Evolutionary conservation across 495 filamentous ascomycete species (phyloP).

Genomic region (Clavariopsis aquatica): DNA sequence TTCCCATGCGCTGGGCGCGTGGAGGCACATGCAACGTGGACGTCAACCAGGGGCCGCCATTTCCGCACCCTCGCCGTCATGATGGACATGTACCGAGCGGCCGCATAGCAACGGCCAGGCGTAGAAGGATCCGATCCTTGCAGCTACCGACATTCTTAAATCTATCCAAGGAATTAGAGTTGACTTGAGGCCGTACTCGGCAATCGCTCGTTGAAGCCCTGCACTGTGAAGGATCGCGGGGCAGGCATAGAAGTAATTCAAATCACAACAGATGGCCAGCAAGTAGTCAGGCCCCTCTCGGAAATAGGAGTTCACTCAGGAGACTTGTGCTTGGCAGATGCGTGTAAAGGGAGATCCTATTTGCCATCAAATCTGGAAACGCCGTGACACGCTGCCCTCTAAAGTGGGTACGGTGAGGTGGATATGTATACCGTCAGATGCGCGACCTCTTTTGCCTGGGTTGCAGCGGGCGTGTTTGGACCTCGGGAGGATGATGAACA

Average conservation of each 20-base stretch:
- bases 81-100: conserved; percentile 17
- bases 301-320: not conserved
- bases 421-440: not conserved
- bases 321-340: not conserved
- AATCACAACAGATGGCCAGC: not conserved
- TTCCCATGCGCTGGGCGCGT: not conserved
- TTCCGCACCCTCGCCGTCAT: conserved; percentile 10
- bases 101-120: conserved; percentile 10
- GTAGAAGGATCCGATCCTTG: not conserved
- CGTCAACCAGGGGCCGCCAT: not conserved
- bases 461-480: not conserved
- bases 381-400: not conserved
- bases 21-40: not conserved
- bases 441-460: not conserved
- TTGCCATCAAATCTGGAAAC: not conserved
- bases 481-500: not conserved
- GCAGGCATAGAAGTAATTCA: not conserved
- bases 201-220: conserved; percentile 7
- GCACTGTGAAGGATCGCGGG: not conserved
- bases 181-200: conserved; percentile 14
- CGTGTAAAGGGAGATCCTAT: too few relatives aligned
- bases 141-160: conserved; percentile 12
- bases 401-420: not conserved
- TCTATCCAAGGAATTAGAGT: conserved; percentile 8
- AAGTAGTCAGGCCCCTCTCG: not conserved